Base-by-base conservation (phyloP, 1,284 basidiomycete genomes). In the Puccinia triticina region DNA sequence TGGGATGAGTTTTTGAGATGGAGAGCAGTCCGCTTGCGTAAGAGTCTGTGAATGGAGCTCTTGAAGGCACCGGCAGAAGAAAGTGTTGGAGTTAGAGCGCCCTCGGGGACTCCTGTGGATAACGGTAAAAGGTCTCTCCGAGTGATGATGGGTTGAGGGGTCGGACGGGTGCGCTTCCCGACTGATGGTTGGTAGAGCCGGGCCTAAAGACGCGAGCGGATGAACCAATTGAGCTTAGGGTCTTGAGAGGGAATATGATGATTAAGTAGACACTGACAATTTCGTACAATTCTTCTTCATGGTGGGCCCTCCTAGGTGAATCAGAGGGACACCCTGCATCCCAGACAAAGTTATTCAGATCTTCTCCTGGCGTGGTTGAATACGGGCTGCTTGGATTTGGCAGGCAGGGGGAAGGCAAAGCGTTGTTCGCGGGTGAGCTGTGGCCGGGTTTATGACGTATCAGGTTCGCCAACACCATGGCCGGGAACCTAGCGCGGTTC, bases 1-100 rank as follows among this genome's bases (percentile, higher is more conserved):
- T 71, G 69, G 16, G 69, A 71, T 8, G 69, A 71, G n/a, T 71
- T 46, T 48, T 71, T 71, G n/a, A 71, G 26, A 48, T 71, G 69
- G 14, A 71, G 21, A 2, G 23, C 43, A 16, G 61, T 64, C 14
- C 69, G 69, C 48, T 71, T 71, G 40, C 48, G 40, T 29, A 71
- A 37, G 21, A 71, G 48, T 32, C 16, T 46, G 14, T 46, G 48
- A 7, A 71, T 46, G 1, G 69, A 71, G 29, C 29, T 71, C 26
- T 71, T 71, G 48, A 71, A 71, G 37, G 43, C 48, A 48, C 69
- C 48, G 5, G 40, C 43, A 1, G 69, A 71, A 12, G 69, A 40
- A 48, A 71, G 48, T 16, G 69, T 48, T 26, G 69, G 40, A 14
- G 69, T 29, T 71, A 71, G 48, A 69, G 40, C 61, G 61, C n/a